Conservation (phyloP, 2,329 filamentous ascomycete genomes). For the Tolypocladium ovalisporum region DNA sequence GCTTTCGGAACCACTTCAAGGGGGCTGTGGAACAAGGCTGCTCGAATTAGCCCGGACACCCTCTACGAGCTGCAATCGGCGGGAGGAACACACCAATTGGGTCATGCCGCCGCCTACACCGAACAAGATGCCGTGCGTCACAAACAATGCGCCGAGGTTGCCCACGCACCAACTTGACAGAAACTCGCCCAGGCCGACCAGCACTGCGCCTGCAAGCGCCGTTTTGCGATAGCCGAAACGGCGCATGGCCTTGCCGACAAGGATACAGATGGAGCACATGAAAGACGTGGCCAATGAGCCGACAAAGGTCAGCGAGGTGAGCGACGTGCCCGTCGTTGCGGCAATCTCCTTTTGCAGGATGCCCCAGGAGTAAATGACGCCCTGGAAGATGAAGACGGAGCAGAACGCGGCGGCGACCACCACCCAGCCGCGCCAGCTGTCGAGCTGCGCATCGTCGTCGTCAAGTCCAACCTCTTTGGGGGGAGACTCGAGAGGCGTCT, state of each 20-base stretch:
- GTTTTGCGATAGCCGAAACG: conserved; percentile 11
- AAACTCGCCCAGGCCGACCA: conserved; percentile 15
- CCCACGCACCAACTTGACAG: conserved; percentile 13
- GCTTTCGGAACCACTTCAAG: conserved; percentile 13
- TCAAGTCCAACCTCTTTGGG: background rate
- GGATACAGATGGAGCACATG: conserved; percentile 14
- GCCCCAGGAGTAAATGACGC: conserved; percentile 17
- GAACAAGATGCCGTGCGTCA: conserved; percentile 15
- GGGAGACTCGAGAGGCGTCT: background rate
- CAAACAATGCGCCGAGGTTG: conserved; percentile 11
- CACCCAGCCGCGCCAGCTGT: conserved; percentile 12
- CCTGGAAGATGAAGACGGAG: conserved; percentile 16
- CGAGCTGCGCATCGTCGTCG: conserved; percentile 2
- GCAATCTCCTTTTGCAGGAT: conserved; percentile 14
- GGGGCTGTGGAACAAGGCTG: conserved; percentile 16
- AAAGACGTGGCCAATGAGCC: conserved; percentile 16
- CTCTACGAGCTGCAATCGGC: background rate
- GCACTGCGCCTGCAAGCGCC: conserved; percentile 10
- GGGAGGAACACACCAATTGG: conserved; percentile 10
- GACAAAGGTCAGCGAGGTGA: conserved; percentile 16
- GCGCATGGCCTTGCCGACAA: conserved; percentile 11
- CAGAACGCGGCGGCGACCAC: conserved; percentile 13
- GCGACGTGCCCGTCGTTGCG: conserved; percentile 8
- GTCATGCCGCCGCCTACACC: conserved; percentile 16
- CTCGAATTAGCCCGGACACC: background rate